phyloP scores from a whole-genome alignment of 352 stramenopile species.

The Globisporangium yorkense region DNA sequence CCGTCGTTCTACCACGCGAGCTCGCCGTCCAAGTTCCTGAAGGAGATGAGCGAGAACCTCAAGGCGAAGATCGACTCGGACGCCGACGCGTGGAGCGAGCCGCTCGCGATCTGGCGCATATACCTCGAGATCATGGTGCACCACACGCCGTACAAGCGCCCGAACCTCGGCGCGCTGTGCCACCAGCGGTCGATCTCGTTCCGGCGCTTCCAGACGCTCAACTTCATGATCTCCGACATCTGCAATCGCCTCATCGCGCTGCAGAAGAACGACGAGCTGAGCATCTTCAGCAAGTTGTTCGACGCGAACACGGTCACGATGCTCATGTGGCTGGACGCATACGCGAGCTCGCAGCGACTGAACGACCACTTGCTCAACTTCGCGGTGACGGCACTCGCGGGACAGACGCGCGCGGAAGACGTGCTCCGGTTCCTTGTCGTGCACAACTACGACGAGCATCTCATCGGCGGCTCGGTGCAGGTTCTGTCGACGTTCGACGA shows the following conservation, averaged over 20 bases:
- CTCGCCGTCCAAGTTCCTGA: slow-evolving; percentile 54
- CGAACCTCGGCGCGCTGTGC: slow-evolving; percentile 34
- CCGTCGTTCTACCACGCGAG: slow-evolving; percentile 76
- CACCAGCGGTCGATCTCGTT: slow-evolving; percentile 53
- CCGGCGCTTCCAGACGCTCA: slow-evolving; percentile 69
- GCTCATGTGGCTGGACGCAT: slow-evolving; percentile 46
- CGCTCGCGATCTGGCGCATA: slow-evolving; percentile 63
- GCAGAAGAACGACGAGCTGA: slow-evolving; percentile 23
- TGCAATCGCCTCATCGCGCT: slow-evolving; percentile 57
- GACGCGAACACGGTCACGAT: slow-evolving; percentile 39
- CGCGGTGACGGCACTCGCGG: slow-evolving; percentile 25
- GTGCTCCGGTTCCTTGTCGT: slow-evolving; percentile 65
- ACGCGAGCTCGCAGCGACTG: slow-evolving; percentile 54
- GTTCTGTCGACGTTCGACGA: slow-evolving; percentile 29
- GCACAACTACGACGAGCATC: slow-evolving; percentile 72
- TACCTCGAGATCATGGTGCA: slow-evolving; percentile 53
- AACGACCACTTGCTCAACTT: slow-evolving; percentile 45
- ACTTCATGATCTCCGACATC: slow-evolving; percentile 74
- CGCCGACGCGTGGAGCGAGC: slow-evolving; percentile 65
- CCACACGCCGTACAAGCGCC: slow-evolving; percentile 34
- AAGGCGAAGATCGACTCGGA: slow-evolving; percentile 65
- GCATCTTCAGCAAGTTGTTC: slow-evolving; percentile 31
- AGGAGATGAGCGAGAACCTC: slow-evolving; percentile 75
- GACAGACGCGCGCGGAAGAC: slow-evolving; percentile 26
- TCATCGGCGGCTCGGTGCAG: slow-evolving; percentile 39